These are phyloP conservation scores for Hymenoscyphus infarciens DNA, from an alignment of 2,329 filamentous ascomycete genomes.

Conservation along the genomic window DNA sequence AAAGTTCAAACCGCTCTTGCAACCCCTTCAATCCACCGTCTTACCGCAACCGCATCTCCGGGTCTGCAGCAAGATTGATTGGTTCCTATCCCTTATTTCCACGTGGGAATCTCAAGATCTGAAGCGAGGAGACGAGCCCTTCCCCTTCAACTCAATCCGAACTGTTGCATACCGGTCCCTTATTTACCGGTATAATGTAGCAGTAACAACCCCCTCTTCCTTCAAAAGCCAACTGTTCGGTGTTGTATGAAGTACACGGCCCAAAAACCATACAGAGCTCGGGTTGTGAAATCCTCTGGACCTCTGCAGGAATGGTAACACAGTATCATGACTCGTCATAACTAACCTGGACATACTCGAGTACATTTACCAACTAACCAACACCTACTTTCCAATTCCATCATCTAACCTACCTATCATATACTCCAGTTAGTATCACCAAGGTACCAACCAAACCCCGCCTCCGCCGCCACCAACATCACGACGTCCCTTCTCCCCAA, in stretches of 20 bases:
- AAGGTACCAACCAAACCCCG: background rate
- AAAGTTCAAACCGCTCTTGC: background rate
- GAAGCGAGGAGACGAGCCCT: background rate
- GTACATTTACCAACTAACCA: background rate
- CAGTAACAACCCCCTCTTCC: background rate
- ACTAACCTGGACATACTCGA: background rate
- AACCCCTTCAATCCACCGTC: background rate
- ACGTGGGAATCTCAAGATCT: background rate
- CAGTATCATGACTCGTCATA: background rate
- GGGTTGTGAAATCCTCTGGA: background rate
- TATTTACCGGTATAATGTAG: background rate
- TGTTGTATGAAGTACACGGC: background rate
- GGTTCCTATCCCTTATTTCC: background rate
- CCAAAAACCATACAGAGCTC: background rate
- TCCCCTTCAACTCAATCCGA: background rate
- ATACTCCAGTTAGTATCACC: background rate
- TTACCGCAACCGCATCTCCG: constrained; percentile 1
- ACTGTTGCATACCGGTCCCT: background rate
- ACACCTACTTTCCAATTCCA: background rate
- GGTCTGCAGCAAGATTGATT: background rate
- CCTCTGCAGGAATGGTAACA: background rate
- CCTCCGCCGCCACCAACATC: background rate
- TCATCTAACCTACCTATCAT: too few species aligned
- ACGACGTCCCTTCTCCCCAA: background rate
- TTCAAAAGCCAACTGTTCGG: background rate